Evolutionary conservation across 2,329 filamentous ascomycete genomes (phyloP), one percentile per base, ranked within the genome.

Genomic region (Herpotrichia juniperi): DNA sequence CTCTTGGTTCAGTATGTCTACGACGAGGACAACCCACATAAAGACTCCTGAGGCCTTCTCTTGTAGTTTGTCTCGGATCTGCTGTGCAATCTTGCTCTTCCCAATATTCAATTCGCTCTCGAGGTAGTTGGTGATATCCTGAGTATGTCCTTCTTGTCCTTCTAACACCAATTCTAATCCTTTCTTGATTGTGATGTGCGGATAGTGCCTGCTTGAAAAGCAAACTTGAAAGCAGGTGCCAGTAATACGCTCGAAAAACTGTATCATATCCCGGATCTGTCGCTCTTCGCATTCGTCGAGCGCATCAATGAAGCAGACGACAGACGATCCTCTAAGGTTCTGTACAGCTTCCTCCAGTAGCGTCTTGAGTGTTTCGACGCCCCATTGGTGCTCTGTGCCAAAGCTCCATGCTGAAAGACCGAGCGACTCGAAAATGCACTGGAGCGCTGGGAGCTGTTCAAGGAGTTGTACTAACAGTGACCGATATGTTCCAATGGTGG

Each of bases 281-380:
- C 62, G 46, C 43, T 79, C 74, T 6, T 78, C 67, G 50, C 78
- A 81, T 54, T 83, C 81, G 31, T 83, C 80, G 0, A 82, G 66
- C 0, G 79, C 80, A 46, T 81, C 78, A 1, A 74, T 62, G 21
- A 69, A 70, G 31, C 55, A 65, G 2, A 62, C 45, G 1, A 67
- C 56, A 16, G 57, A 54, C n/a, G n/a, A n/a, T n/a, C n/a, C n/a
- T n/a, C n/a, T n/a, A n/a, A n/a, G n/a, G n/a, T n/a, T n/a, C n/a
- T n/a, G n/a, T n/a, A n/a, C n/a, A n/a, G n/a, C n/a, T 26, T 61
- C 46, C 28, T 57, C 58, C 3, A 71, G 47, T 6, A 69, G 57
- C 9, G 39, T 39, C n/a, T 59, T 53, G 1, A 67, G 52, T 10
- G 45, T 45, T n/a, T 56, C 35, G 5, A 42, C 14, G 6, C n/a